A percentile compares a stretch with the other conserved stretches of the same genome.
Evolutionary conservation across 139 green algal genomes (phyloP).

Genomic region (Chlamydomonas sp.): DNA sequence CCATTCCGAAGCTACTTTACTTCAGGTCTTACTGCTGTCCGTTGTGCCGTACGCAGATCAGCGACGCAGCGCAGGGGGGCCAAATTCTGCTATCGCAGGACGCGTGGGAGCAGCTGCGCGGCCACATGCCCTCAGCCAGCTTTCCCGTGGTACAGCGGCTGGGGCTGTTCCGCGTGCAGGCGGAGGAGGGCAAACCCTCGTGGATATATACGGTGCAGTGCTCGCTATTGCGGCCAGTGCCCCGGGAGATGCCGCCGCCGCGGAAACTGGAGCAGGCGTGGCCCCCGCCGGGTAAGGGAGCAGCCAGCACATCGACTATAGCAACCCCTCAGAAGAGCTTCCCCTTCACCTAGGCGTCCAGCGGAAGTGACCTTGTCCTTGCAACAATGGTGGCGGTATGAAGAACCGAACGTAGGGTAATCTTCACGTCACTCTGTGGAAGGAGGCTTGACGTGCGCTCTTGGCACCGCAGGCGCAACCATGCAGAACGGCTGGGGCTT

Average conservation of each 20-base stretch:
- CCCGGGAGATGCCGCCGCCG: conserved; percentile 25
- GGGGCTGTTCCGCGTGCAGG: conserved; percentile 69
- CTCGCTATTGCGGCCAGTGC: conserved; percentile 13
- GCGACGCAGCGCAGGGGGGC: conserved; percentile 73
- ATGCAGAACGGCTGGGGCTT: conserved; percentile 28
- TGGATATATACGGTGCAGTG: conserved; percentile 31
- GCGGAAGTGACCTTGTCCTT: no score
- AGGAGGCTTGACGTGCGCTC: background rate
- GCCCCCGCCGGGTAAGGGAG: conserved; percentile 20
- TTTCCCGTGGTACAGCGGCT: conserved; percentile 84
- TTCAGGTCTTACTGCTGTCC: background rate
- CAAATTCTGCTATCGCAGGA: conserved; percentile 78
- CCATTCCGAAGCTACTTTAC: no score
- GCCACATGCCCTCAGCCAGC: conserved; percentile 68
- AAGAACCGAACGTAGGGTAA: no score
- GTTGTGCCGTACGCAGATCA: conserved; percentile 29
- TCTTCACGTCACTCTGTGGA: no score
- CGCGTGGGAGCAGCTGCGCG: conserved; percentile 66
- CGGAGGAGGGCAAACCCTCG: conserved; percentile 37
- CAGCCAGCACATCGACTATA: no score
- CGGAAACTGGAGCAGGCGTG: conserved; percentile 37
- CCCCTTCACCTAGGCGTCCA: no score
- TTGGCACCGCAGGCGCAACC: background rate
- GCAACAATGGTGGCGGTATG: no score
- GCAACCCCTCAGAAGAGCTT: no score